Conservation (phyloP, 2,329 filamentous ascomycete genomes). For the Cladosporium phlei region DNA sequence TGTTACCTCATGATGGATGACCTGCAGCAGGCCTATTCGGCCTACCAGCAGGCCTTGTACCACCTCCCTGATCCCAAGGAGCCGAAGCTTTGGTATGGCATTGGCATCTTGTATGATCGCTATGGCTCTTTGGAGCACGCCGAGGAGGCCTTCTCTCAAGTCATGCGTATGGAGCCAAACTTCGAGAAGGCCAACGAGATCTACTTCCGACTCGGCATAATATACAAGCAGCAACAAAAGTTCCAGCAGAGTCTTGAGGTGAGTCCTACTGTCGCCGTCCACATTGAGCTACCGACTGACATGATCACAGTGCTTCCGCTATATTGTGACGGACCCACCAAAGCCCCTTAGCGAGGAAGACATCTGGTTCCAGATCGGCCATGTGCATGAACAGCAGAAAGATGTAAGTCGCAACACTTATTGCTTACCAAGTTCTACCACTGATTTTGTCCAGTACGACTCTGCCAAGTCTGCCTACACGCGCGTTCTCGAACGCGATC, state of each 20-base stretch:
- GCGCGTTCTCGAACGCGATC: slow-evolving; percentile 87
- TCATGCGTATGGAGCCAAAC: slow-evolving; percentile 96
- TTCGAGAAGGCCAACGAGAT: slow-evolving; percentile 99
- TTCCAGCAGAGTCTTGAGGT: slow-evolving; percentile 89
- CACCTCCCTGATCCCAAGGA: slow-evolving; percentile 95
- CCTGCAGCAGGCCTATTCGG: slow-evolving; percentile 90
- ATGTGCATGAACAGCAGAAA: slow-evolving; percentile 98
- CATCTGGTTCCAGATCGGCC: slow-evolving; percentile 99
- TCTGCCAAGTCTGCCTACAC: slow-evolving; percentile 88
- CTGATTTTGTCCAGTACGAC: slow-evolving; percentile 64
- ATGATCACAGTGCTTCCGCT: slow-evolving; percentile 81
- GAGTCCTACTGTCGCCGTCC: slow-evolving; percentile 20
- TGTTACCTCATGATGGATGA: slow-evolving; percentile 99
- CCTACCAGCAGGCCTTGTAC: slow-evolving; percentile 92
- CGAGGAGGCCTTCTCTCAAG: slow-evolving; percentile 95
- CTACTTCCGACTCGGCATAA: slow-evolving; percentile 97
- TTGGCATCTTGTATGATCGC: slow-evolving; percentile 92
- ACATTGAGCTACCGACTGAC: slow-evolving; percentile 24
- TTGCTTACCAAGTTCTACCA: background rate
- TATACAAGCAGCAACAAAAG: slow-evolving; percentile 97
- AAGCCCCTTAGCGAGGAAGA: slow-evolving; percentile 92
- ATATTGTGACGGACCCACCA: slow-evolving; percentile 90
- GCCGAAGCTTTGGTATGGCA: slow-evolving; percentile 97
- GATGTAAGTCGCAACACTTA: slow-evolving; percentile 61
- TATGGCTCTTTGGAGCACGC: slow-evolving; percentile 96